Base-by-base conservation (phyloP, 2,329 filamentous ascomycete genomes). In the Fusarium clavum region DNA sequence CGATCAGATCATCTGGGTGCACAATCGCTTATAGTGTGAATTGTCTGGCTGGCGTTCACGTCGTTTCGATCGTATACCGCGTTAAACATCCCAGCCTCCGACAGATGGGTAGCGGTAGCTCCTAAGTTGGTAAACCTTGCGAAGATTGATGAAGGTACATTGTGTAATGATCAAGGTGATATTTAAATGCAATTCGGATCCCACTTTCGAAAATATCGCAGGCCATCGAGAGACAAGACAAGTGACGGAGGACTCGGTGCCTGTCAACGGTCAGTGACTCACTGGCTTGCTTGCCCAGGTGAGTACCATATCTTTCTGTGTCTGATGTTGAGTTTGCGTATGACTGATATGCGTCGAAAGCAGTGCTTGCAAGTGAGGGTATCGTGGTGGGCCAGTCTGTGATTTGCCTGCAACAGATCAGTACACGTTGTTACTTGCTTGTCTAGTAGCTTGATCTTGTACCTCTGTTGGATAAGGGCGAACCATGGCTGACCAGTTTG, bases 161-260 rank as follows among this genome's bases (percentile, higher is more conserved):
- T 69, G 68, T 69, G 69, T 32, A 45, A 71, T 48, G 30, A 47
- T 54, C 24, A 69, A 69, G 46, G 56, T 66, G 56, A 69, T 71
- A 71, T 71, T 71, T 71, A 71, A 71, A 71, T 66, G 53, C 56
- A 24, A 20, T 43, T 49, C 14, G 58, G 43, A 22, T 32, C 64
- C 63, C 47, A 40, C 46, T 43, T 41, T 32, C 60, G 18, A 54
- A 20, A 20, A 41, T 43, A 16, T 43, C 16, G 32, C 25, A 27
- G 13, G 13, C 13, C 16, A 16, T 27, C 8, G 32, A 25, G 14
- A 40, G 22, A 22, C 30, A 61, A 65, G 53, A 65, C 45, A 65
- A 56, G 14, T 43, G 22, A 40, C 41, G 46, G 61, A 41, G 46
- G 52, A 22, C 22, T 46, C 61, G 62, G 25, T 40, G 20, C 34